phyloP scores from a whole-genome alignment of 2,329 filamentous ascomycete species.

The Metarhizium brunneum region DNA sequence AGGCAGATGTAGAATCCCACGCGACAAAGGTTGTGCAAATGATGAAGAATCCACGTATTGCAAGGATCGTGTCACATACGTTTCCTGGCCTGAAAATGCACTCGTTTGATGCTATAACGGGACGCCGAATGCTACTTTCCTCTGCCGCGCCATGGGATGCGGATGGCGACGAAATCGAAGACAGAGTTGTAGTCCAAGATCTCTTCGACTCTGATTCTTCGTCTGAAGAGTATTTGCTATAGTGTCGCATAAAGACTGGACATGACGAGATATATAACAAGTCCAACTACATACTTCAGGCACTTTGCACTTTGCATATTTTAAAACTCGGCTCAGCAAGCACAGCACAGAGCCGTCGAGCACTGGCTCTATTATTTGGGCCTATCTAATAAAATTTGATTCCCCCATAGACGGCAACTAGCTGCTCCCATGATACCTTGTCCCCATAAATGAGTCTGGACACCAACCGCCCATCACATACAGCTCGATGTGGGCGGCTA shows the following conservation, averaged over 20 bases:
- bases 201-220: slow-evolving; percentile 3
- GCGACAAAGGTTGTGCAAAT: slow-evolving; percentile 3
- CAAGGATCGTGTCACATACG: slow-evolving; percentile 8
- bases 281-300: no score
- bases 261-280: no score
- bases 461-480: slow-evolving; percentile 5
- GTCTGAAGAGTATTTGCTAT: slow-evolving; percentile 1
- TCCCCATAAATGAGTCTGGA: slow-evolving; percentile 1
- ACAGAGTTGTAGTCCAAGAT: not conserved
- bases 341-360: not conserved
- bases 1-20: slow-evolving; percentile 4
- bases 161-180: slow-evolving; percentile 6
- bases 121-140: slow-evolving; percentile 4
- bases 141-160: slow-evolving; percentile 5
- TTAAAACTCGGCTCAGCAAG: no score
- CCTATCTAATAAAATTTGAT: not conserved
- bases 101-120: slow-evolving; percentile 6
- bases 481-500: slow-evolving; percentile 4
- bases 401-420: slow-evolving; percentile 3
- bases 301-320: no score
- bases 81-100: slow-evolving; percentile 4
- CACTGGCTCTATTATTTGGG: not conserved
- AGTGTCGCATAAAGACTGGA: not conserved
- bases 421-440: slow-evolving; percentile 3
- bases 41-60: slow-evolving; percentile 6